phyloP scores from a whole-genome alignment of 106 monocot species.

The Vanilla planifolia region DNA sequence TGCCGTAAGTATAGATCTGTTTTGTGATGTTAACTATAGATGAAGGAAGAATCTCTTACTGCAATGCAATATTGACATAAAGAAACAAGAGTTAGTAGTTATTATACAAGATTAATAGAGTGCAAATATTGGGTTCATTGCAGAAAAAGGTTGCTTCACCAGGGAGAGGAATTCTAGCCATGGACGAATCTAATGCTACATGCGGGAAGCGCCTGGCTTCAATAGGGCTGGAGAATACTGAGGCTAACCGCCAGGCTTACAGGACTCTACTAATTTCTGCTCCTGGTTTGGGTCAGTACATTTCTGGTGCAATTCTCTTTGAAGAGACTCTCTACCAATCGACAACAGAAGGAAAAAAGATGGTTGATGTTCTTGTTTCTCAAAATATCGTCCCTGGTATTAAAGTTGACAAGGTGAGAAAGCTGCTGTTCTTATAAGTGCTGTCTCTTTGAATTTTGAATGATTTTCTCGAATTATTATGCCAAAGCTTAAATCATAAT shows the following conservation, averaged over 20 bases:
- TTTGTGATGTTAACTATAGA: no score
- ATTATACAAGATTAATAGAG: no score
- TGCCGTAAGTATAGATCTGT: no score
- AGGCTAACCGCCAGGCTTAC: constrained; percentile 92
- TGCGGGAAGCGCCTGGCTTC: constrained; percentile 91
- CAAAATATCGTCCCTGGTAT: constrained; percentile 87
- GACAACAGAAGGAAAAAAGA: constrained; percentile 76
- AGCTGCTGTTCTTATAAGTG: not conserved
- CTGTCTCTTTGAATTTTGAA: no score
- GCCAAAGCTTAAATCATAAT: no score
- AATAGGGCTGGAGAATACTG: constrained; percentile 93
- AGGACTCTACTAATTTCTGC: constrained; percentile 71
- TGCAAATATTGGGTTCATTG: constrained; percentile 11
- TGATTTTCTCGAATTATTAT: no score
- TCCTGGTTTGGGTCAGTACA: constrained; percentile 76
- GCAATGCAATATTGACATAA: no score
- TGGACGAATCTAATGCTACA: constrained; percentile 97
- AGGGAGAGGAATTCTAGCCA: constrained; percentile 85
- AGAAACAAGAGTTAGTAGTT: no score
- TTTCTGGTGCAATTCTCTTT: constrained; percentile 93
- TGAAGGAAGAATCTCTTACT: no score
- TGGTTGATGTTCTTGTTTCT: constrained; percentile 78
- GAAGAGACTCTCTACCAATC: constrained; percentile 95
- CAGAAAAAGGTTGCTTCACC: constrained; percentile 96
- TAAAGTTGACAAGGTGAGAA: constrained; percentile 93